phyloP scores from a whole-genome alignment of 2,329 filamentous ascomycete species.

The Neodidymelliopsis sp. region DNA sequence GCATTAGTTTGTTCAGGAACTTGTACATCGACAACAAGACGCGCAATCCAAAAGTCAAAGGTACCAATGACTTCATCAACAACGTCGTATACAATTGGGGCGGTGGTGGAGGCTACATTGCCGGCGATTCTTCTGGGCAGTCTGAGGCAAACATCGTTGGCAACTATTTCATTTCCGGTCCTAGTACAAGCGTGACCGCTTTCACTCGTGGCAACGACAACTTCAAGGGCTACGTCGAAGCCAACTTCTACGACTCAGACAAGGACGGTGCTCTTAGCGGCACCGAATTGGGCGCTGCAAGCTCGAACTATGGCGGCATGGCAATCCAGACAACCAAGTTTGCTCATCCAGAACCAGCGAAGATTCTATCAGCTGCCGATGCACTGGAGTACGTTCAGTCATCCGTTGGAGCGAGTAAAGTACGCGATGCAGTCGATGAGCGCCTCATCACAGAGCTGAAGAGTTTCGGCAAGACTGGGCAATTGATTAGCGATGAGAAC shows the following conservation, averaged over 20 bases:
- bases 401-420: constrained; percentile 54
- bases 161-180: constrained; percentile 66
- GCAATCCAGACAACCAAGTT: constrained; percentile 52
- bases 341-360: constrained; percentile 55
- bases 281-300: constrained; percentile 51
- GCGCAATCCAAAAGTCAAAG: constrained; percentile 65
- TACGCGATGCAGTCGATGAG: constrained; percentile 56
- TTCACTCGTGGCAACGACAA: constrained; percentile 64
- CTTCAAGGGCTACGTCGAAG: constrained; percentile 62
- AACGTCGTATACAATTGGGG: constrained; percentile 66
- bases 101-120: constrained; percentile 62
- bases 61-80: constrained; percentile 62
- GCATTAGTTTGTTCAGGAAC: constrained; percentile 62
- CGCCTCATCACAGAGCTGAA: constrained; percentile 54
- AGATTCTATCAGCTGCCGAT: constrained; percentile 49
- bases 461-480: constrained; percentile 56
- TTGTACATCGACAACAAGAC: constrained; percentile 66
- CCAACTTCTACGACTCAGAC: constrained; percentile 62
- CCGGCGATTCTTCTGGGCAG: constrained; percentile 57
- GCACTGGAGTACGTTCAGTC: constrained; percentile 53
- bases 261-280: constrained; percentile 60
- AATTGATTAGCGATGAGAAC: constrained; percentile 57
- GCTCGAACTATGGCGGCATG: constrained; percentile 58
- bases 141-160: constrained; percentile 62
- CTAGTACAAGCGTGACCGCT: constrained; percentile 57